phyloP scores from a whole-genome alignment of 345 rosid genomes.

The Lenwebbia sp. region DNA sequence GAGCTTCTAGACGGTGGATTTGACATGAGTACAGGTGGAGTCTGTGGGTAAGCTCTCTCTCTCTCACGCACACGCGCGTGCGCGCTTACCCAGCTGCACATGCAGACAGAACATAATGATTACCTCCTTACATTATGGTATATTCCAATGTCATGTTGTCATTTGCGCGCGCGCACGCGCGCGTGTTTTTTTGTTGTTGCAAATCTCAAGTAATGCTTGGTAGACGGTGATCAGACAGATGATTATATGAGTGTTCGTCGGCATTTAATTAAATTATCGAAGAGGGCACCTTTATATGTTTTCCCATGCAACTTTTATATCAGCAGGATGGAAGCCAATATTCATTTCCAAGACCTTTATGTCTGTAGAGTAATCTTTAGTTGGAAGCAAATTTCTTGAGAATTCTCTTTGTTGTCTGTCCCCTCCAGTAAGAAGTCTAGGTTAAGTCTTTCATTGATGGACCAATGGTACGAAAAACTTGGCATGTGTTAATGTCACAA shows the following conservation, averaged over 20 bases:
- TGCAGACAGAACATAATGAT: background rate
- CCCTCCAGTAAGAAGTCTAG: background rate
- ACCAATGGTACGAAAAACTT: background rate
- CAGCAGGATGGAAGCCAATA: background rate
- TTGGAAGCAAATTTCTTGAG: background rate
- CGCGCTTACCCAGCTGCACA: background rate
- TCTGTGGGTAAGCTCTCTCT: constrained; percentile 57
- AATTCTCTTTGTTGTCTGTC: background rate
- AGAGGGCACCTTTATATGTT: background rate
- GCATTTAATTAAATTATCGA: background rate
- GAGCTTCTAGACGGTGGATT: constrained; percentile 85
- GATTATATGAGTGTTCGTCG: background rate
- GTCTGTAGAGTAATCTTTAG: background rate
- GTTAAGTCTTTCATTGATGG: background rate
- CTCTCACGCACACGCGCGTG: background rate
- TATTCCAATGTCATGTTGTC: background rate
- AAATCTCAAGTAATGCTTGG: background rate
- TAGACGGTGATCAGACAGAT: background rate
- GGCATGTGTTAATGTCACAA: background rate
- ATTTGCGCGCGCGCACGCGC: background rate
- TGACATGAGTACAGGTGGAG: constrained; percentile 84
- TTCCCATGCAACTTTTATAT: background rate
- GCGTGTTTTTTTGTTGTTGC: too few species aligned
- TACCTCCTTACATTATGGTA: background rate
- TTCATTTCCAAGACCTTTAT: background rate